Base-by-base conservation (phyloP, 2,329 filamentous ascomycete species). In the Lizonia empirigonia region DNA sequence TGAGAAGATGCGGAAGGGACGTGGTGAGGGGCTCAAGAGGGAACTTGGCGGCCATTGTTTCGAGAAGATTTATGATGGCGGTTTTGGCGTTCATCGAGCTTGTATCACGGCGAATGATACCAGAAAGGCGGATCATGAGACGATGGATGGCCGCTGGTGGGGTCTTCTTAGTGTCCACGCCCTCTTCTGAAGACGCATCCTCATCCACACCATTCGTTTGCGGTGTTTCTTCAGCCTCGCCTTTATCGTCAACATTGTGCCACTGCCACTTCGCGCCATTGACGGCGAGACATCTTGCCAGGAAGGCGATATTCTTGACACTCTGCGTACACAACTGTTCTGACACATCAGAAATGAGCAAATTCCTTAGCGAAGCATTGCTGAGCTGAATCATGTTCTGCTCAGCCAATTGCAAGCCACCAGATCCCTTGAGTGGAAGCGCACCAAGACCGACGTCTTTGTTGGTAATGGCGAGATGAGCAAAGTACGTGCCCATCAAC, bases 281-380 rank as follows among this genome's bases (percentile, higher is more conserved):
- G 26, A 81, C 81, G 12, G 81, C 81, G 51, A 83, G 82, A 65
- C 77, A 86, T 53, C 80, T 84, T 33, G 86, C 90, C 0, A 99
- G 78, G 78, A 96, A 96, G 29, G 93, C 81, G 27, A 96, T 78
- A 57, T 96, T 91, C 59, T 91, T 88, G 4, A 90, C 85, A 10
- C 86, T 86, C 68, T 96, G 90, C 33, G 84, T 80, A 1, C 89
- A 89, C n/a, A 97, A 78, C 8, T 85, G 81, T 64, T 94, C 87
- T 13, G 87, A 85, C 7, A 93, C 72, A 42, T 82, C 82, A 0
- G 82, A 79, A 0, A 83, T 83, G 38, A 84, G 84, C 35, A 96
- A 75, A 37, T 80, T 79, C 54, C 77, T 72, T 53, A 85, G 54
- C 80, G 83, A 72, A 80, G 81, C 69, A 76, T 83, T 73, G 76